Base-by-base conservation (phyloP, 148 eudicot genomes). In the Simmondsia chinensis region DNA sequence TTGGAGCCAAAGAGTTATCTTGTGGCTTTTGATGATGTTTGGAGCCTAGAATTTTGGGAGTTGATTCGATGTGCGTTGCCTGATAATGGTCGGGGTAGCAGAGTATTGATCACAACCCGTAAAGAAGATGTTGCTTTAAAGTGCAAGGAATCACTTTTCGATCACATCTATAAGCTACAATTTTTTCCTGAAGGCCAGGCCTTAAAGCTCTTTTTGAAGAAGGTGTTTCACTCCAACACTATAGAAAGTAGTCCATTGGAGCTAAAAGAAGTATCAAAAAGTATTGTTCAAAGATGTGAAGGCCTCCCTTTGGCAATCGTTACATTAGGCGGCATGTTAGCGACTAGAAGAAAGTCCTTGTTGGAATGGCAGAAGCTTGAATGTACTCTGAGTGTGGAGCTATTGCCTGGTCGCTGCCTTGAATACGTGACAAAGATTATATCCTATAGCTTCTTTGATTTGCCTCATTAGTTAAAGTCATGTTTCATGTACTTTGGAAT, bases 71-170 rank as follows among this genome's bases (percentile, higher is more conserved):
- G 1, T 30, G 36, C 46, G 16, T 20, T 52, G 9, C 57, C 46
- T 10, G 9, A 15, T 15, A 29, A 52, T 20, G 11, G 12, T 4
- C 12, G 17, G 19, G 46, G 46, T 13, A 28, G 57, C 7, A 52
- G 20, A 9, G 17, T 52, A 39, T 3, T 52, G 34, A 28, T 52
- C 11, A 52, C 57, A 39, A 39, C 57, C n/a, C 38, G 57, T 3
- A 1, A n/a, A 9, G 31, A 38, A 4, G 6, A 38, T 6, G 31
- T 39, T 2, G 35, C 56, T 24, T 11, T 9, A 0, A 4, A 17
- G 19, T 2, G 0, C 6, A n/a, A 14, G 2, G n/a, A 25, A 30
- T 11, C 6, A 3, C 4, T 5, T 10, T 7, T 10, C 5, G 2
- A 20, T 33, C 10, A n/a, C 5, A 18, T 10, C 7, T 36, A 38